phyloP scores from a whole-genome alignment of 1,139 yeast species.

The Dujonia santamariae region DNA sequence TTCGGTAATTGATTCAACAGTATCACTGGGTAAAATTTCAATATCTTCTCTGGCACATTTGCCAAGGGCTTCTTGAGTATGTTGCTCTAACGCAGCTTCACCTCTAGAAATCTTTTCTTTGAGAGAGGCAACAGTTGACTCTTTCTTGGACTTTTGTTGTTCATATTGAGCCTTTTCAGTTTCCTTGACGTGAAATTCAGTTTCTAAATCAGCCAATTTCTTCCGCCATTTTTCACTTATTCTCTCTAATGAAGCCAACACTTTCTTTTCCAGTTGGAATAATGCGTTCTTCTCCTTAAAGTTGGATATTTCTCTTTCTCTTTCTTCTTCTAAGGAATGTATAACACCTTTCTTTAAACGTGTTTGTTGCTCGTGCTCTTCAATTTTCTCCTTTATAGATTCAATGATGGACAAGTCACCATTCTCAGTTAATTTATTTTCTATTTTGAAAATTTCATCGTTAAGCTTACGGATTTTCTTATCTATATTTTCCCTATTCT shows the following conservation, averaged over 20 bases:
- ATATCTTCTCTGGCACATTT: conserved; percentile 31
- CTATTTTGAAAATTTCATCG: conserved; percentile 19
- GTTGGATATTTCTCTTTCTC: conserved; percentile 14
- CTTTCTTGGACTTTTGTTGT: conserved; percentile 13
- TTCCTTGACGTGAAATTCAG: conserved; percentile 6
- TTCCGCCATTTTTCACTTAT: conserved; percentile 11
- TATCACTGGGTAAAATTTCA: conserved; percentile 25
- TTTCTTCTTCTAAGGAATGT: conserved; percentile 26
- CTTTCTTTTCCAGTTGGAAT: conserved; percentile 7
- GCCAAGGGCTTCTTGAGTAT: conserved; percentile 26
- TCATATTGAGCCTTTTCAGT: conserved; percentile 12
- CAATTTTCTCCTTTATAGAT: conserved; percentile 27
- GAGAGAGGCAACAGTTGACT: conserved; percentile 12
- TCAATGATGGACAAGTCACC: conserved; percentile 33
- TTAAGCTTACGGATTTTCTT: conserved; percentile 17
- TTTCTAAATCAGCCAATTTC: conserved; percentile 9
- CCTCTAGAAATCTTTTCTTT: conserved; percentile 17
- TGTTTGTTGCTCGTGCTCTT: conserved; percentile 26
- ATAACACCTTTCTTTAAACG: conserved; percentile 24
- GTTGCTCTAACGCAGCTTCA: conserved; percentile 17
- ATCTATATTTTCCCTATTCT: conserved; percentile 13
- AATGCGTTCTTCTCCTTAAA: conserved; percentile 7
- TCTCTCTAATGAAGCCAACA: conserved; percentile 8
- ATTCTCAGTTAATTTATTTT: conserved; percentile 31
- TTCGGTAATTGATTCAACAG: conserved; percentile 31